phyloP scores from a whole-genome alignment of 129 eudicot genomes.

The Flaveria brownii region DNA sequence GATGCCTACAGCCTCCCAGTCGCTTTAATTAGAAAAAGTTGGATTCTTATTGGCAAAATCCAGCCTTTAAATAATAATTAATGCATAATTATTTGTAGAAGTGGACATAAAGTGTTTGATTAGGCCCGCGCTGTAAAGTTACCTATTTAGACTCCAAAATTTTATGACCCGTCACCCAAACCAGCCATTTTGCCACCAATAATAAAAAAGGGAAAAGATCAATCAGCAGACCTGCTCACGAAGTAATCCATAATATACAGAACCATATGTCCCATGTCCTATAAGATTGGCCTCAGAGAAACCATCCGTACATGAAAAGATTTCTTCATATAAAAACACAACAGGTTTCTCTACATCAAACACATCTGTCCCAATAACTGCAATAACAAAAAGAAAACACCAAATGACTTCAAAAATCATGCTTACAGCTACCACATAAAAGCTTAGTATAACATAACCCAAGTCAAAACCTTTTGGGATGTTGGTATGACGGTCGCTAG shows the following conservation, averaged over 20 bases:
- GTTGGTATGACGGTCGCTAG: constrained; percentile 69
- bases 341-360: constrained; percentile 91
- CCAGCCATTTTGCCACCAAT: neutral
- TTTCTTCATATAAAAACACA: constrained; percentile 68
- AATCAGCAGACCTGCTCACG: constrained; percentile 63
- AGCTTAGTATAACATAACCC: constrained; percentile 4
- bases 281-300: constrained; percentile 64
- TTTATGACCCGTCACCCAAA: constrained; percentile 1
- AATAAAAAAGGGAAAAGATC: neutral
- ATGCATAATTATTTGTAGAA: neutral
- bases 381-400: constrained; percentile 21
- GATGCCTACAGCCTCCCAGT: neutral
- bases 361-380: constrained; percentile 79
- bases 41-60: neutral
- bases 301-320: constrained; percentile 31
- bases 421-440: neutral
- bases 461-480: constrained; percentile 68
- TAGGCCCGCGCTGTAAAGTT: neutral
- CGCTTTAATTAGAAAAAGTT: neutral
- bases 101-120: neutral
- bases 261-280: constrained; percentile 97
- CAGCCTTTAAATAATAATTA: neutral
- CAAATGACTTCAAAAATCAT: neutral
- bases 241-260: constrained; percentile 84
- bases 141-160: neutral